Evolutionary conservation across 1,139 yeast genomes (phyloP), one percentile per base, ranked within the genome.

Genomic region (Diutina sp.): DNA sequence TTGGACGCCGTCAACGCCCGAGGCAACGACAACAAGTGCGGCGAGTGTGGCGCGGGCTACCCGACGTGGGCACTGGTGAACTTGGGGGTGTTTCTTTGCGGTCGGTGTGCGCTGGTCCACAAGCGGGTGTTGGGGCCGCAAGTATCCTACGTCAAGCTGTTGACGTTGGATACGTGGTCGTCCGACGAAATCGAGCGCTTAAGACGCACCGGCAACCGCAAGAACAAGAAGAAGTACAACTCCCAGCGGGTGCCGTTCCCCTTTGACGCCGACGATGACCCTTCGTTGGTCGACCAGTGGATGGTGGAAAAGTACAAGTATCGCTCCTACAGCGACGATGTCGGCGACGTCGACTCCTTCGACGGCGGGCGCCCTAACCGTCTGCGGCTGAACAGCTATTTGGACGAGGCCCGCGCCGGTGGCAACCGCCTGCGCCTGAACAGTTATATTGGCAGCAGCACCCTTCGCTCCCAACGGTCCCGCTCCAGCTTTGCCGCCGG

Each of bases 151-250:
- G 87, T 90, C 6, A 82, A 95, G 61, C 88, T 96, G 0, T 72
- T 93, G 60, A 85, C 95, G 1, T 77, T 90, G 64, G 99, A 93
- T 65, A 75, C 78, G 1, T 93, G 97, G 90, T 71, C 78, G 4
- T 72, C 67, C 35, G 85, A 82, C 55, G 82, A 89, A 63, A 68
- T 87, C 18, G 85, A 80, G 46, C 67, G 77, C 41, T 69, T 90
- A 56, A 74, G 80, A 58, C 72, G 78, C 56, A 81, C 86, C 28
- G 88, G 91, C 44, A 91, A 93, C 67, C 77, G 76, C 58, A 71
- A 73, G 59, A 82, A 90, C 45, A 85, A 82, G 64, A 70, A 74
- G 48, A 73, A 82, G 58, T 90, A 88, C 87, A 84, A 84, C 64
- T 73, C 82, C 2, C 77, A 76, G 60, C 72, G 74, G 56, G 80